Conservation (phyloP, 345 rosid species). For the Pistacia atlantica region DNA sequence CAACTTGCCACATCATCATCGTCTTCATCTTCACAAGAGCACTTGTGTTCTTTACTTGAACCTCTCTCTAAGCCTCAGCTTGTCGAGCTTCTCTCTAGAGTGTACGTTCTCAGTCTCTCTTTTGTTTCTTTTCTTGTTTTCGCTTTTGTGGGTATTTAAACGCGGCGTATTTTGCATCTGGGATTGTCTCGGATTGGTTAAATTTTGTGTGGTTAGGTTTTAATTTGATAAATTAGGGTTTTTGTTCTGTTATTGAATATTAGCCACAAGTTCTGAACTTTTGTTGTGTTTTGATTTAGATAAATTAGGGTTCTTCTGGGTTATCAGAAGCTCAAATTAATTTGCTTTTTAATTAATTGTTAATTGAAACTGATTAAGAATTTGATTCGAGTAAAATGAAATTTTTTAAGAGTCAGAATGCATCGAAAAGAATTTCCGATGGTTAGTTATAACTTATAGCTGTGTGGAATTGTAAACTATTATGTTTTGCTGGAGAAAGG, state of each 20-base stretch:
- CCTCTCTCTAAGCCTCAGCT: not conserved
- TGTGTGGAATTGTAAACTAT: too few species aligned
- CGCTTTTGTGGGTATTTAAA: not conserved
- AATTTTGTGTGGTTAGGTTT: too few species aligned
- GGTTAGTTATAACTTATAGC: too few species aligned
- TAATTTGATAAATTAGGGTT: not conserved
- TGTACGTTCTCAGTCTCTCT: conserved; percentile 35
- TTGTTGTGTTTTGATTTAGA: not conserved
- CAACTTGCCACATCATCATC: not conserved
- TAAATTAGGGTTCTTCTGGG: too few species aligned
- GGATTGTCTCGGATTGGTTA: not conserved
- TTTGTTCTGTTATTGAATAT: not conserved
- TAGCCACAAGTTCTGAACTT: too few species aligned
- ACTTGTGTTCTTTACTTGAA: conserved; percentile 34
- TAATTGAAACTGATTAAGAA: too few species aligned
- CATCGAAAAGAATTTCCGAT: not conserved
- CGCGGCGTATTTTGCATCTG: not conserved
- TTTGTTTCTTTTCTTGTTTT: not conserved
- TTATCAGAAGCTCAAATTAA: too few species aligned
- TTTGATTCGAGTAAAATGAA: too few species aligned
- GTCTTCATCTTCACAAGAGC: conserved; percentile 36
- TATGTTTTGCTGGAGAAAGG: too few species aligned
- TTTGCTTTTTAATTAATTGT: too few species aligned
- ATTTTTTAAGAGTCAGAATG: not conserved
- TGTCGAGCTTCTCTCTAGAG: conserved; percentile 51